Conservation (phyloP, 2,329 filamentous ascomycete genomes). For the Chrysoporthe deuterocubensis region DNA sequence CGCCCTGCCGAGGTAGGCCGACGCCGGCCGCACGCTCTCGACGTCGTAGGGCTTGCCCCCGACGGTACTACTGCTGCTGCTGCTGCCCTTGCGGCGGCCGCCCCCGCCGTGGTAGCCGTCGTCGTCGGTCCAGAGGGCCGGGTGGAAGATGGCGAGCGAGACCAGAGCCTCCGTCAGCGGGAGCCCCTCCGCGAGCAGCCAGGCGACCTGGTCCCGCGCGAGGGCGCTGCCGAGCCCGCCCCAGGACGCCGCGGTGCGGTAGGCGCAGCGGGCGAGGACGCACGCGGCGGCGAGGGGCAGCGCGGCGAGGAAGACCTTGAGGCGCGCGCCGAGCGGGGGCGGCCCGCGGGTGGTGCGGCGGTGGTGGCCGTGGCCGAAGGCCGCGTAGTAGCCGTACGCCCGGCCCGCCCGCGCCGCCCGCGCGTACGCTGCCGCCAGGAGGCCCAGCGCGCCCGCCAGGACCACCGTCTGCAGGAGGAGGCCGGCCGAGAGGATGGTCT, state of each 20-base stretch:
- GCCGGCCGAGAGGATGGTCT: conserved; percentile 34
- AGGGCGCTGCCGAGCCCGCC: conserved; percentile 34
- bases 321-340: conserved; percentile 34
- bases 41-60: conserved; percentile 1
- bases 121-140: conserved; percentile 32
- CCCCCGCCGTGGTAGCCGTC: not conserved
- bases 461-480: conserved; percentile 35
- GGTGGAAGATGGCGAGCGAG: conserved; percentile 37
- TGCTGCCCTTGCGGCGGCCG: not conserved
- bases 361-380: conserved; percentile 32
- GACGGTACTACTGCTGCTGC: not conserved
- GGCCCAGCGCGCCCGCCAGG: conserved; percentile 32
- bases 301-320: conserved; percentile 36
- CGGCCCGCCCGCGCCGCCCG: conserved; percentile 32
- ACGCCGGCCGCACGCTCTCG: not conserved
- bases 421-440: conserved; percentile 33
- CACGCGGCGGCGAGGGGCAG: conserved; percentile 33
- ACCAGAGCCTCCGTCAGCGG: conserved; percentile 37
- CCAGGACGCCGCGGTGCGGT: conserved; percentile 35
- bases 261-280: conserved; percentile 35
- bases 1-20: not conserved
- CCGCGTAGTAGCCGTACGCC: conserved; percentile 36
- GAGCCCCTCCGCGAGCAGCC: conserved; percentile 37
- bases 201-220: conserved; percentile 35
- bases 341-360: conserved; percentile 19